Percentiles rank a stretch among this genome's conserved stretches.
Conservation (phyloP, 129 eudicot genomes). For the Lactuca sativa region DNA sequence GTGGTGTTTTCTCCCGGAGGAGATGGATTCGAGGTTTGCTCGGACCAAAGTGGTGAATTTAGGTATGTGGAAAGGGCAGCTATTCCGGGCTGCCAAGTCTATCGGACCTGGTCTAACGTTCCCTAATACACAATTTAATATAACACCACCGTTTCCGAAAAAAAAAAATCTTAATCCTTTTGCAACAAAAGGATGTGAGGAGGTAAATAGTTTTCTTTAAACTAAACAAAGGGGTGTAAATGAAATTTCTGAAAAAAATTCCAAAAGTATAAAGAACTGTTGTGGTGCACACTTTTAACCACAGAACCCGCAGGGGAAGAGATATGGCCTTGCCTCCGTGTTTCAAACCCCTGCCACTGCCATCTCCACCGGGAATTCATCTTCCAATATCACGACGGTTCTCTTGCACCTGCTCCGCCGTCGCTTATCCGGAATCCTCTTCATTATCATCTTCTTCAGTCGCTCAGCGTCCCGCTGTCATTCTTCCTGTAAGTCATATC, state of each 20-base stretch:
- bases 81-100: no score
- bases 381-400: constrained; percentile 35
- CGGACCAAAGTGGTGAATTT: no score
- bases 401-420: constrained; percentile 39
- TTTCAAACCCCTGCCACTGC: constrained; percentile 35
- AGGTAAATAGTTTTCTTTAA: no score
- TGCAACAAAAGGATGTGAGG: no score
- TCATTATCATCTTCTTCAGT: constrained; percentile 38
- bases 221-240: no score
- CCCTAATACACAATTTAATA: no score
- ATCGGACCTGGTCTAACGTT: no score
- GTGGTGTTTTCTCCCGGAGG: no score
- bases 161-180: no score
- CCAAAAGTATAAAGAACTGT: constrained; percentile 10
- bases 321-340: constrained; percentile 51
- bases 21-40: no score
- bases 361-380: constrained; percentile 23
- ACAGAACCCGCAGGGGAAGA: constrained; percentile 23
- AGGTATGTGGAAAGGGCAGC: no score
- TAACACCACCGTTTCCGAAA: no score
- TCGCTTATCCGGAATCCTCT: constrained; percentile 36
- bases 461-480: constrained; percentile 79
- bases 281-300: constrained; percentile 22
- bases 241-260: background rate
- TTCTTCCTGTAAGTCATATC: constrained; percentile 61